Base-by-base conservation (phyloP, 768 basidiomycete genomes). In the Gloeostereum incarnatum region DNA sequence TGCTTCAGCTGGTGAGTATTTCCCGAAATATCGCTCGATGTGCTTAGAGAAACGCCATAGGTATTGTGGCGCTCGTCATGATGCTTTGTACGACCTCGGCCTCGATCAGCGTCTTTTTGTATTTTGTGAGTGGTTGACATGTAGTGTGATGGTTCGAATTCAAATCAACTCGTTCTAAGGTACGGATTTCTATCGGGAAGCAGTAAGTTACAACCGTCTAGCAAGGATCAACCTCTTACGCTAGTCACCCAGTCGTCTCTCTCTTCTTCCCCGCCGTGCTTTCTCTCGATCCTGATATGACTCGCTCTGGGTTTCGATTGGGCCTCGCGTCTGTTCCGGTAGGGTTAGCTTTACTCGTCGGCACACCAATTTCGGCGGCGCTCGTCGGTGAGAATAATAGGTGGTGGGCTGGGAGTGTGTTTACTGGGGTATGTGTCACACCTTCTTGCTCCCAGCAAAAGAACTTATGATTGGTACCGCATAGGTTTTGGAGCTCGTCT, bases 271-370 rank as follows among this genome's bases (percentile, higher is more conserved):
- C 36, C 14, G 26, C 23, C 5, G 36, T 38, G 3, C 9, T 38
- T n/a, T 38, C 36, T 18, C 20, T 38, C n/a, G 36, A 38, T 38
- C 22, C 22, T 13, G 36, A 38, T 38, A 38, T 38, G 36, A 25
- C 36, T 26, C 13, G 22, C 22, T 38, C 36, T n/a, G 26, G 36
- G 26, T 24, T 38, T 26, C 36, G 36, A 38, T 18, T 38, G 3
- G 36, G 22, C 11, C 19, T 38, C 22, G 26, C 36, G 23, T 38
- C 36, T 16, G 36, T 38, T 9, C 36, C 36, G 6, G 22, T 38
- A n/a, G 36, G 36, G 5, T 6, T 38, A 22, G 36, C 36, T 26
- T 38, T 26, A 8, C 26, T 38, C 6, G 36, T 38, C n/a, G 36
- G 36, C 24, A 38, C 36, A 25, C 36, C 36, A 18, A 38, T 38